phyloP scores from a whole-genome alignment of 371 early-diverging fungal genomes.

The Mortierella sp. region DNA sequence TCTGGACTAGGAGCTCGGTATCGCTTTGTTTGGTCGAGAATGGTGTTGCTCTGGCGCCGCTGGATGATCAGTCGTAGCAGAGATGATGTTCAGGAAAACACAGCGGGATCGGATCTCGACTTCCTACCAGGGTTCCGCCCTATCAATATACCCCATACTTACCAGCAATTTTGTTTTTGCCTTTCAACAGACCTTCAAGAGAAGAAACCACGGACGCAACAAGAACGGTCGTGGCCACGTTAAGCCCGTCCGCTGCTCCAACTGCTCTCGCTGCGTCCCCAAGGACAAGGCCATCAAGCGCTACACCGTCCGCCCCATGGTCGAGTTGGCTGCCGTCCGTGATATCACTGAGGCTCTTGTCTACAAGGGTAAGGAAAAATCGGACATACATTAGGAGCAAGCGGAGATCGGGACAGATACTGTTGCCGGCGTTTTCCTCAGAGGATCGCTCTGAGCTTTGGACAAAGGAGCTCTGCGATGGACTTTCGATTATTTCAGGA shows the following conservation, averaged over 20 bases:
- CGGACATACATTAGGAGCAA: too few species aligned
- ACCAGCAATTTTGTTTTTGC: background rate
- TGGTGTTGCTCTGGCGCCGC: too few species aligned
- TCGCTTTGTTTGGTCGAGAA: background rate
- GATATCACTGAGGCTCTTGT: slow-evolving; percentile 97
- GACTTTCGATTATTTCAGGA: background rate
- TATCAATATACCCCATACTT: background rate
- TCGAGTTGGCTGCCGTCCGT: slow-evolving; percentile 97
- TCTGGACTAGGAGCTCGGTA: background rate
- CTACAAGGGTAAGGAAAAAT: slow-evolving; percentile 80
- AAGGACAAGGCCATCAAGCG: slow-evolving; percentile 99
- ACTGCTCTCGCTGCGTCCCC: slow-evolving; percentile 98
- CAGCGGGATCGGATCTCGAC: too few species aligned
- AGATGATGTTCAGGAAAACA: too few species aligned
- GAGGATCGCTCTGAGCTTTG: too few species aligned
- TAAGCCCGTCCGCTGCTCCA: slow-evolving; percentile 97
- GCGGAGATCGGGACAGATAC: too few species aligned
- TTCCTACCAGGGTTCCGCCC: too few species aligned
- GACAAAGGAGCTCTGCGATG: too few species aligned
- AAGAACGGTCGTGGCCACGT: slow-evolving; percentile 99
- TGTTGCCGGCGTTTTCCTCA: too few species aligned
- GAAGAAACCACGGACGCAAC: slow-evolving; percentile 99
- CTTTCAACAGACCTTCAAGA: slow-evolving; percentile 86
- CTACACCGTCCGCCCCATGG: slow-evolving; percentile 97
- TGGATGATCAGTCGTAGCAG: too few species aligned